A percentile compares a stretch with the other conserved stretches of the same genome.
These are phyloP conservation scores for Phytopythium cucurbitacearum DNA, from an alignment of 352 stramenopile genomes.

Conservation along the genomic window DNA sequence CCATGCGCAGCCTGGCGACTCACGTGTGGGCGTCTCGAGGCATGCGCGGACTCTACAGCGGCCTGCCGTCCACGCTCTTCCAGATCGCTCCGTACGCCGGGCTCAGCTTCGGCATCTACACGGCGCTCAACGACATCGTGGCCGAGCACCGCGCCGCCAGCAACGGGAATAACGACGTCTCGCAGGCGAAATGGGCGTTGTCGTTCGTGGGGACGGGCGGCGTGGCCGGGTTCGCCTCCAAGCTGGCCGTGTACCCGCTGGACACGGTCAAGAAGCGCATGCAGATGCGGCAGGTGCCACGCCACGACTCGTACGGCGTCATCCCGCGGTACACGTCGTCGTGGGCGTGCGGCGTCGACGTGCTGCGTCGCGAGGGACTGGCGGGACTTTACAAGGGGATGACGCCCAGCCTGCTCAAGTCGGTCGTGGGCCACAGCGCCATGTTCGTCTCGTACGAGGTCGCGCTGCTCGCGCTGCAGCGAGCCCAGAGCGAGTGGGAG, in stretches of 20 bases:
- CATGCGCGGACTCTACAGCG: slow-evolving; percentile 88
- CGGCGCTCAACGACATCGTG: slow-evolving; percentile 39
- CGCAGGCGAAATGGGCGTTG: slow-evolving; percentile 9
- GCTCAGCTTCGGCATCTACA: slow-evolving; percentile 93
- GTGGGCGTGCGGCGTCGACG: slow-evolving; percentile 53
- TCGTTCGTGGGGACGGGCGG: slow-evolving; percentile 78
- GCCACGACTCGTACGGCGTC: slow-evolving; percentile 51
- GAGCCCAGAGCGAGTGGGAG: slow-evolving; percentile 10
- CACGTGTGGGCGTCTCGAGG: slow-evolving; percentile 76
- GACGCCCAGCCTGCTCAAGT: slow-evolving; percentile 73
- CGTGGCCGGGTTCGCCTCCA: slow-evolving; percentile 86
- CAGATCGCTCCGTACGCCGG: slow-evolving; percentile 96
- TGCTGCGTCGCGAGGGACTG: slow-evolving; percentile 60
- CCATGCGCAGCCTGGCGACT: slow-evolving; percentile 64
- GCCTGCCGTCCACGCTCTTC: slow-evolving; percentile 77
- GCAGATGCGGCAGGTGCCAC: slow-evolving; percentile 82
- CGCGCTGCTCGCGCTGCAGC: slow-evolving; percentile 35
- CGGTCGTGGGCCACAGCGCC: slow-evolving; percentile 66
- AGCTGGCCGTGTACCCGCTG: slow-evolving; percentile 92
- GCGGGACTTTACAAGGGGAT: slow-evolving; percentile 79
- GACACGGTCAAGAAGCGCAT: slow-evolving; percentile 97
- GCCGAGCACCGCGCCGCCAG: slow-evolving; percentile 15
- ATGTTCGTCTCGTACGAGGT: slow-evolving; percentile 80
- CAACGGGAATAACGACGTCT: not conserved
- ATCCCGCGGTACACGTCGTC: slow-evolving; percentile 66